These are phyloP conservation scores for Inonotus hispidus DNA, from an alignment of 1,284 basidiomycete species.

Conservation along the genomic window DNA sequence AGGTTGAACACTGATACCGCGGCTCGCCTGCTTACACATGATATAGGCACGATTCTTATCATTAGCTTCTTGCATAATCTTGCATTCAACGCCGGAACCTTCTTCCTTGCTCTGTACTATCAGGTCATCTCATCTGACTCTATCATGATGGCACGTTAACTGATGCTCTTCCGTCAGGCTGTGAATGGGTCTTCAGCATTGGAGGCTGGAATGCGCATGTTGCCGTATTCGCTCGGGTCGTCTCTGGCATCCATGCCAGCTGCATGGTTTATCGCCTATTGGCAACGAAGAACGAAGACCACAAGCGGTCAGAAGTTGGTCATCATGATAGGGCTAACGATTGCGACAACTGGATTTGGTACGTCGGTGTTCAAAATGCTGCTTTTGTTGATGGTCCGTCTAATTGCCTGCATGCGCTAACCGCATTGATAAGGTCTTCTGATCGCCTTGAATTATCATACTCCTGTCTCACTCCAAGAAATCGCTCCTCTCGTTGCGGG, in stretches of 20 bases:
- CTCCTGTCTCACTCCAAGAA: constrained; percentile 40
- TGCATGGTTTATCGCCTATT: constrained; percentile 68
- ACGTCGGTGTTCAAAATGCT: constrained; percentile 24
- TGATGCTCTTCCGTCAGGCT: constrained; percentile 39
- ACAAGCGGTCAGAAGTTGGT: constrained; percentile 59
- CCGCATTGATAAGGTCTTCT: constrained; percentile 49
- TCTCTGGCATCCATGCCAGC: constrained; percentile 75
- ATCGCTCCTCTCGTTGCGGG: constrained; percentile 64
- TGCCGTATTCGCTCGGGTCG: constrained; percentile 77
- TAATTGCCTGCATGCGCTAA: constrained; percentile 11
- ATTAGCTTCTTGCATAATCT: constrained; percentile 75
- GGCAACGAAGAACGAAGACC: constrained; percentile 49
- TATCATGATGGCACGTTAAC: not conserved
- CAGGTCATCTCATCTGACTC: constrained; percentile 45
- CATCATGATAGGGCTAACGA: constrained; percentile 54
- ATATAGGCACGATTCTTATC: constrained; percentile 54
- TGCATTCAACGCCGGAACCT: constrained; percentile 75
- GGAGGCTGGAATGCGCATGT: constrained; percentile 61
- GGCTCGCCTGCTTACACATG: constrained; percentile 21
- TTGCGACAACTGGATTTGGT: constrained; percentile 71
- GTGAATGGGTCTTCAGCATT: constrained; percentile 61
- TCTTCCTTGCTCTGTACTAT: constrained; percentile 74
- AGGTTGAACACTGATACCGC: constrained; percentile 23
- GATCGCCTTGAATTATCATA: constrained; percentile 49
- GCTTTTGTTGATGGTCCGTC: constrained; percentile 2